phyloP scores from a whole-genome alignment of 306 rosid species.

The Mimosa bimucronata region DNA sequence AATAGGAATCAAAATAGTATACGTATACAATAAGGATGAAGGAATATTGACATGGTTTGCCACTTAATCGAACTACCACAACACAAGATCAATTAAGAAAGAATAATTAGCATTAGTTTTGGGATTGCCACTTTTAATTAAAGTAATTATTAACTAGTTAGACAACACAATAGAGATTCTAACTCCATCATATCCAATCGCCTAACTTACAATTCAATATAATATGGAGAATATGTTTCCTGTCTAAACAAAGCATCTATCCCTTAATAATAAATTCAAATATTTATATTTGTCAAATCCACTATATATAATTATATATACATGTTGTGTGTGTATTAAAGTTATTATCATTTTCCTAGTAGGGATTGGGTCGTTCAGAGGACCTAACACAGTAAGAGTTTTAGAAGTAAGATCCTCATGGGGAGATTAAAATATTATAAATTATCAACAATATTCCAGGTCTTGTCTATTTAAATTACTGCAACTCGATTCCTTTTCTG shows the following conservation, averaged over 20 bases:
- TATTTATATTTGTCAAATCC: neutral
- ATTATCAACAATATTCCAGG: slow-evolving; percentile 5
- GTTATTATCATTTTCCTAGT: neutral
- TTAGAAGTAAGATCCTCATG: slow-evolving; percentile 7
- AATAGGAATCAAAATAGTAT: too few species aligned
- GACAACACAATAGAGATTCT: neutral
- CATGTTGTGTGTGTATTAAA: neutral
- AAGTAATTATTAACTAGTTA: neutral
- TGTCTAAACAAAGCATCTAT: slow-evolving; percentile 17
- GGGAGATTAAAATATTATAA: neutral
- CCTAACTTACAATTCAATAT: slow-evolving; percentile 3
- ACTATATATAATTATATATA: slow-evolving; percentile 8
- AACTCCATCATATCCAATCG: slow-evolving; percentile 11
- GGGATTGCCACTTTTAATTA: slow-evolving; percentile 4
- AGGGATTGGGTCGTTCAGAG: slow-evolving; percentile 8
- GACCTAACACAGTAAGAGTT: neutral
- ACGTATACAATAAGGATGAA: neutral
- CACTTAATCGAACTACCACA: neutral
- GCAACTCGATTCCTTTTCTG: neutral
- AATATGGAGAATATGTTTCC: slow-evolving; percentile 35
- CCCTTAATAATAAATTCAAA: neutral
- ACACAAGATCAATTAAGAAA: neutral
- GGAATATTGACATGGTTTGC: neutral
- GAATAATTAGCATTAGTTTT: slow-evolving; percentile 10
- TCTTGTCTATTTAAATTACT: slow-evolving; percentile 1